Base-by-base conservation (phyloP, 2,329 filamentous ascomycete species). In the Fusarium dlaminii region DNA sequence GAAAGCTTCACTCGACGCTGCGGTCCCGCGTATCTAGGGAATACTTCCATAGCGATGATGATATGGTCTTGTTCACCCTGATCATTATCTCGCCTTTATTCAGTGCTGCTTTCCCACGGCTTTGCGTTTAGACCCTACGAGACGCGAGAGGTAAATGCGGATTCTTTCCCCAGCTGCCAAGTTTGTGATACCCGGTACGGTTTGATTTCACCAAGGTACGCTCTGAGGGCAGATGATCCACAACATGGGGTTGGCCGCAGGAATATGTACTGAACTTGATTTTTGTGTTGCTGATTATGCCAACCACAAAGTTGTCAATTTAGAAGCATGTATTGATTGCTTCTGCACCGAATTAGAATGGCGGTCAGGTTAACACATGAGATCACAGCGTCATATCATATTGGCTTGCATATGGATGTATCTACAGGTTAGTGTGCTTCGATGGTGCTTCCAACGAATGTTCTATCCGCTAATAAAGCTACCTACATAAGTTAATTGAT, bases 371-470 rank as follows among this genome's bases (percentile, higher is more conserved):
- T 43, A 48, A 36, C 39, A 55, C 22, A 46, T 39, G 54, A 32
- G 37, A 63, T 56, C 37, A 52, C 69, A 63, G 63, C 56, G 46
- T 52, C 63, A 64, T 51, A 43, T 32, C 54, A 63, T 42, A 45
- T 46, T 67, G 62, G 58, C 56, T 68, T 72, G 66, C 57, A 67
- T 49, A 55, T 42, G 24, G 29, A 18, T 45, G 40, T 46, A 15
- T 42, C 36, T 46, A 30, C 46, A 59, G 67, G 42, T 63, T 64
- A 75, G 73, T 43, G 64, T 37, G 64, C 64, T 73, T 75, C 71
- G 46, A 62, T 40, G 45, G 27, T 61, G 63, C 59, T 72, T 74
- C 73, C 55, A 64, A 58, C 43, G 59, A 66, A 70, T 63, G 32
- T 68, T 75, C 73, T 65, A 70, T 68, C 43, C 55, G 56, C 63